Percentiles rank a stretch among this genome's conserved stretches.
phyloP scores from a whole-genome alignment of 495 filamentous ascomycete species.

The Haplographium delicatum region DNA sequence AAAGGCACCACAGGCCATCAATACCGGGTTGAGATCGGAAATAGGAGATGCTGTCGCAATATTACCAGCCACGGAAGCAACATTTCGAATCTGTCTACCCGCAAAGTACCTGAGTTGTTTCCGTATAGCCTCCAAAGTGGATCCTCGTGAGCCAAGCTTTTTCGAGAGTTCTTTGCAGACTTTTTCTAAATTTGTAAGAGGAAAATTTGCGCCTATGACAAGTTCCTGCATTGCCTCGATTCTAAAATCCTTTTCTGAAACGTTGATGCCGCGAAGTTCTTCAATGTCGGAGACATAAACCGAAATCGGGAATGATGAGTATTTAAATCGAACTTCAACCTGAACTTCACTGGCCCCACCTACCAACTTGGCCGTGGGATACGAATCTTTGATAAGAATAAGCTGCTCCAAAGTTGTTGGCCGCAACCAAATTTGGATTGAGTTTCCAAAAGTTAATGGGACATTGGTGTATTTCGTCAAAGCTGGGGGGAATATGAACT shows the following conservation, averaged over 20 bases:
- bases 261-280: constrained; percentile 29
- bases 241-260: constrained; percentile 20
- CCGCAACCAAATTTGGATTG: constrained; percentile 34
- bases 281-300: constrained; percentile 37
- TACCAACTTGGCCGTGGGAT: constrained; percentile 35
- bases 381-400: constrained; percentile 33
- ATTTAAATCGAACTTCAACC: constrained; percentile 34
- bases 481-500: constrained; percentile 33
- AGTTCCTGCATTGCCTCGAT: constrained; percentile 11
- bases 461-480: constrained; percentile 28
- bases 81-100: constrained; percentile 37
- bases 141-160: constrained; percentile 31
- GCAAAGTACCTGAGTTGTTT: constrained; percentile 38
- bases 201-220: constrained; percentile 32
- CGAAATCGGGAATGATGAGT: constrained; percentile 30
- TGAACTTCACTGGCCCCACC: constrained; percentile 36
- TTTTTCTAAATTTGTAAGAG: constrained; percentile 31
- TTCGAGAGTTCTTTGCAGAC: constrained; percentile 31
- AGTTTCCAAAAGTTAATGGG: constrained; percentile 34
- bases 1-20: constrained; percentile 32
- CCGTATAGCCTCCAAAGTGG: constrained; percentile 31
- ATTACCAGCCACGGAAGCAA: constrained; percentile 36
- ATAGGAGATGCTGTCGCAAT: constrained; percentile 38
- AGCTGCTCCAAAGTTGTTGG: constrained; percentile 34
- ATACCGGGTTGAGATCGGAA: constrained; percentile 36